Base-by-base conservation (phyloP, 2,329 filamentous ascomycete species). In the Aaosphaeria pasadenensis region DNA sequence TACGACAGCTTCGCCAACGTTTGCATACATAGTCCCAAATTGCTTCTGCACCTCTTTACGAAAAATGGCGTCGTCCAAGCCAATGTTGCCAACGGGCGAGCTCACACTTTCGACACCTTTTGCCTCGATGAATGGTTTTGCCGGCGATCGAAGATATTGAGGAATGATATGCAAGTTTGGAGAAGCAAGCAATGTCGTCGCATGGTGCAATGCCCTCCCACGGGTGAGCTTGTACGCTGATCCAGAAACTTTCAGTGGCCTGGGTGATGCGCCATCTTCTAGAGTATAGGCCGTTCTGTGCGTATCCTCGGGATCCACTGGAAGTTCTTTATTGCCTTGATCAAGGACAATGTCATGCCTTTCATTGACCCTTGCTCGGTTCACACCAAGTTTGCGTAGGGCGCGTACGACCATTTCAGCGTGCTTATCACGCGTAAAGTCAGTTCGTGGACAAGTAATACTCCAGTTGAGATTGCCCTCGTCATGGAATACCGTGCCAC, bases 401-500 rank as follows among this genome's bases (percentile, higher is more conserved):
- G 91, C 91, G n/a, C 87, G 82, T 36, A 91, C 90, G 0, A 97
- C 88, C 90, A 97, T 96, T 64, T 90, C 83, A 11, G 91, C 92
- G 73, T 97, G 89, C 64, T 83, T 88, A 74, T 96, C 82, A 30
- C 94, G 83, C 53, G 92, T 87, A 66, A 97, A 97, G 1, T 71
- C 73, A 0, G 77, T 76, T 0, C 88, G 82, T 2, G 91, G 91
- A 54, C 86, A 90, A 43, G 95, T 95, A 46, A 97, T 89, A 65
- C 87, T 88, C 78, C 91, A 99, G 71, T 99, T 99, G 57, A 96
- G 81, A 67, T 99, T 99, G 46, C 92, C 92, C 39, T 78, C 72
- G 69, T 97, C 94, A 70, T 99, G 94, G 66, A 95, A 97, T 44
- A 99, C 94, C 2, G 94, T 85, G 41, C 94, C 94, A 43, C 94